phyloP scores from a whole-genome alignment of 768 basidiomycete species.

The Botryobasidium botryosum region DNA sequence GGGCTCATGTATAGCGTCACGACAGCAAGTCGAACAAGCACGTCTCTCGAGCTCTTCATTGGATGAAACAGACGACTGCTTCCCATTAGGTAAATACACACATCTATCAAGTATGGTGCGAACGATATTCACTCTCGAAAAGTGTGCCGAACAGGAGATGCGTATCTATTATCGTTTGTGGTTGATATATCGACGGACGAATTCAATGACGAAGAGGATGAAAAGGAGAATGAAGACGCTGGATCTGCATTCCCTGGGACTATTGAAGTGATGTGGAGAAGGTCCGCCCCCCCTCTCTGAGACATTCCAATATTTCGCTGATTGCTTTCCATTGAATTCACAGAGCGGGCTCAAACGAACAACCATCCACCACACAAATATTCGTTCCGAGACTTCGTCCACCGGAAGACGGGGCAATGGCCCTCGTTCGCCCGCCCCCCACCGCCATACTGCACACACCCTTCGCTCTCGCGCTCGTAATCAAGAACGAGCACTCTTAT shows the following conservation, averaged over 20 bases:
- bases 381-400: conserved; percentile 44
- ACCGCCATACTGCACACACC: conserved; percentile 47
- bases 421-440: conserved; percentile 45
- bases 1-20: too few relatives aligned
- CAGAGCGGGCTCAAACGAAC: conserved; percentile 1
- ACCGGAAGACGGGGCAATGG: conserved; percentile 45
- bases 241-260: conserved; percentile 34
- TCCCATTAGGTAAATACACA: conserved; percentile 22
- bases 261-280: conserved; percentile 48
- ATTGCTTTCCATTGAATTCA: conserved; percentile 1
- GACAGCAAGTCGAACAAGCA: conserved; percentile 30
- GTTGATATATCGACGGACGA: too few relatives aligned
- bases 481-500: conserved; percentile 48
- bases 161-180: conserved; percentile 39
- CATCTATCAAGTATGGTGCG: too few relatives aligned
- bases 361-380: conserved; percentile 30
- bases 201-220: conserved; percentile 28
- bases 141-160: conserved; percentile 28
- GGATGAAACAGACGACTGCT: conserved; percentile 23
- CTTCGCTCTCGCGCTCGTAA: conserved; percentile 33
- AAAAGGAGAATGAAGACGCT: conserved; percentile 20
- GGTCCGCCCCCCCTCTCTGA: conserved; percentile 23
- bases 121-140: too few relatives aligned
- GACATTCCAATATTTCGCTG: conserved; percentile 2
- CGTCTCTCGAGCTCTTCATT: conserved; percentile 24